These are phyloP conservation scores for Myochromella boudieri DNA, from an alignment of 768 basidiomycete genomes.

Conservation along the genomic window DNA sequence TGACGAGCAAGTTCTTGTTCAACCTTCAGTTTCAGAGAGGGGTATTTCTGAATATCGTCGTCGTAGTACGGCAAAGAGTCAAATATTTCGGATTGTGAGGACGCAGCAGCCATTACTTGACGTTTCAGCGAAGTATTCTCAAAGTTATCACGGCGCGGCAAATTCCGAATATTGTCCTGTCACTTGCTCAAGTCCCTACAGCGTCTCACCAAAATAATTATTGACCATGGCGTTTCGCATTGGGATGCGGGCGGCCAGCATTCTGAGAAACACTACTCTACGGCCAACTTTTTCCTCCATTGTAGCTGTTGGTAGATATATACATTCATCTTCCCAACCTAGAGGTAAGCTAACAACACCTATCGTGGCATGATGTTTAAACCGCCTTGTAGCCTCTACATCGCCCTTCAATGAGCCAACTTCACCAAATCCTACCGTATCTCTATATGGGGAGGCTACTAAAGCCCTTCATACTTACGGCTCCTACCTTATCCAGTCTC, in stretches of 20 bases:
- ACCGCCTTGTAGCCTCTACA: slow-evolving; percentile 55
- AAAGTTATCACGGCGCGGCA: slow-evolving; percentile 14
- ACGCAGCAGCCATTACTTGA: slow-evolving; percentile 23
- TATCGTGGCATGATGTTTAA: too few relatives aligned
- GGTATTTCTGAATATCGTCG: slow-evolving; percentile 81
- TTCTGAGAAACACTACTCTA: slow-evolving; percentile 39
- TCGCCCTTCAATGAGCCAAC: slow-evolving; percentile 89
- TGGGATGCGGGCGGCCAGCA: slow-evolving; percentile 42
- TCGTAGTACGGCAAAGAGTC: slow-evolving; percentile 95
- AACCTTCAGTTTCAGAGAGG: slow-evolving; percentile 70
- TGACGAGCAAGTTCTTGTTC: slow-evolving; percentile 77
- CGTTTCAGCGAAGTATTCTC: not conserved
- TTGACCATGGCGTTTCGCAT: slow-evolving; percentile 44
- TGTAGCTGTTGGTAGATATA: slow-evolving; percentile 31
- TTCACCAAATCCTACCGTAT: slow-evolving; percentile 81
- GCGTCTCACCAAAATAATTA: not conserved
- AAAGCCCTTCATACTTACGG: slow-evolving; percentile 88
- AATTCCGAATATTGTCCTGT: slow-evolving; percentile 14
- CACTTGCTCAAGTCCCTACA: slow-evolving; percentile 3
- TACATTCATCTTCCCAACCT: slow-evolving; percentile 46
- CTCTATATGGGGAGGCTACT: slow-evolving; percentile 69
- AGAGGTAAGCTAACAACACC: slow-evolving; percentile 40
- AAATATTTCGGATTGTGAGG: slow-evolving; percentile 43
- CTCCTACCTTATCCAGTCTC: slow-evolving; percentile 88
- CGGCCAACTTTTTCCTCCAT: slow-evolving; percentile 29